Conservation (phyloP, 305 asterid genomes). For the Fraxinus paxiana region DNA sequence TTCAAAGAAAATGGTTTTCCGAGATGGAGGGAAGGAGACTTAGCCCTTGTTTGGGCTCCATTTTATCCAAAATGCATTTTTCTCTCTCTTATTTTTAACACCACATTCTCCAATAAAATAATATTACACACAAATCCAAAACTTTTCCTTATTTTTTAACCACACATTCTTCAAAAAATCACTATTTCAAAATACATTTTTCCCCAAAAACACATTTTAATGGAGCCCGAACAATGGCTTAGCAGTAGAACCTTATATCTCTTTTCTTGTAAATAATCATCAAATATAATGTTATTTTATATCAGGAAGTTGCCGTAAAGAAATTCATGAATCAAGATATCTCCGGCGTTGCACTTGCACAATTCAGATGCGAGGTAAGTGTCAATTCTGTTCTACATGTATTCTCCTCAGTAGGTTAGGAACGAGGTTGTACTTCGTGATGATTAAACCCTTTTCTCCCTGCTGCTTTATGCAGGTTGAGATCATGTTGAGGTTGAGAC, state of each 20-base stretch:
- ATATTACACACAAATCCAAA: neutral
- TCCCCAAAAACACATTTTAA: neutral
- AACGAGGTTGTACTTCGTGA: neutral
- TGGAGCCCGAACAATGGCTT: neutral
- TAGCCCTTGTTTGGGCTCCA: neutral
- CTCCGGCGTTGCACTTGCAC: slow-evolving; percentile 84
- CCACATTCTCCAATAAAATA: neutral
- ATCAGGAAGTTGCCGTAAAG: slow-evolving; percentile 96
- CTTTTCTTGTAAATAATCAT: neutral
- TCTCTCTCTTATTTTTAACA: neutral
- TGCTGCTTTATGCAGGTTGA: slow-evolving; percentile 58
- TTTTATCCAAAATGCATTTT: neutral
- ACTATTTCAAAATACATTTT: neutral
- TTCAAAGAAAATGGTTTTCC: slow-evolving; percentile 4
- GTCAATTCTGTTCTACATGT: neutral
- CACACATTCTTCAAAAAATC: neutral
- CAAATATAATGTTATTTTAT: slow-evolving; percentile 16
- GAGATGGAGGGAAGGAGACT: neutral
- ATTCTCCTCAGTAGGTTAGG: slow-evolving; percentile 8
- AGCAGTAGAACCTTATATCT: neutral
- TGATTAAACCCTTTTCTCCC: slow-evolving; percentile 14
- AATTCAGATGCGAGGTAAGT: slow-evolving; percentile 85
- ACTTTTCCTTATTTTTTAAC: neutral
- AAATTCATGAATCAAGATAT: slow-evolving; percentile 97
- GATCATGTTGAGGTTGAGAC: slow-evolving; percentile 92